Evolutionary conservation across 2,329 filamentous ascomycete genomes (phyloP), one percentile per base, ranked within the genome.

Genomic region (Xylaria polymorpha): DNA sequence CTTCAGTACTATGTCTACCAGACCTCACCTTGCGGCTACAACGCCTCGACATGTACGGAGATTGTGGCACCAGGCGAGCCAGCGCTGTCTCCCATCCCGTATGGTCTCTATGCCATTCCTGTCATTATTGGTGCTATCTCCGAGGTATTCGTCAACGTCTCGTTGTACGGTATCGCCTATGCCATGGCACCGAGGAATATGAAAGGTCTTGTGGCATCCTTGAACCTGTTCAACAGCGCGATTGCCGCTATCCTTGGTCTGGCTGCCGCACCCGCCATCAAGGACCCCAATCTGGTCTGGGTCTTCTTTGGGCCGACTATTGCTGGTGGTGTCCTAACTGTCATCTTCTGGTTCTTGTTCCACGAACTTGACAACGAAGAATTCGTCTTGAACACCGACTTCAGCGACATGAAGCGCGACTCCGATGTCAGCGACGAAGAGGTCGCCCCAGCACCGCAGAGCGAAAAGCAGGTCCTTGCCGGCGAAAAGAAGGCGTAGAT

Each of bases 181-280:
- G 90, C 90, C 78, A 93, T 93, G 80, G 91, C 91, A 0, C 92
- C 92, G 32, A 88, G 87, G 76, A 94, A 93, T 83, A 94, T 94
- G 92, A 90, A 91, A 72, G 92, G 90, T 1, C 84, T 94, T n/a
- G 91, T 94, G 74, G 85, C 87, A 79, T 87, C 88, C 22, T 83
- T 94, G 74, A 90, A 90, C 76, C 84, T 93, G 46, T 90, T 92
- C 82, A 93, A 88, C 85, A 90, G 85, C 37, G 91, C 91, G 66
- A 84, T 94, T 73, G 88, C 89, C 0, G 85, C 89, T 37, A 91
- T 91, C 43, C 81, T 94, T 59, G 90, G 90, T n/a, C 88, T 85
- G 64, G 80, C 83, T 25, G 68, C 83, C n/a, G 75, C 81, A 9
- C 81, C 82, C 0, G 82, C 77, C 1, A 83, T 84, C 48, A 76